Evolutionary conservation across 1,284 basidiomycete species (phyloP), one percentile per base, ranked within the genome.

Genomic region (Leccinum insolens): DNA sequence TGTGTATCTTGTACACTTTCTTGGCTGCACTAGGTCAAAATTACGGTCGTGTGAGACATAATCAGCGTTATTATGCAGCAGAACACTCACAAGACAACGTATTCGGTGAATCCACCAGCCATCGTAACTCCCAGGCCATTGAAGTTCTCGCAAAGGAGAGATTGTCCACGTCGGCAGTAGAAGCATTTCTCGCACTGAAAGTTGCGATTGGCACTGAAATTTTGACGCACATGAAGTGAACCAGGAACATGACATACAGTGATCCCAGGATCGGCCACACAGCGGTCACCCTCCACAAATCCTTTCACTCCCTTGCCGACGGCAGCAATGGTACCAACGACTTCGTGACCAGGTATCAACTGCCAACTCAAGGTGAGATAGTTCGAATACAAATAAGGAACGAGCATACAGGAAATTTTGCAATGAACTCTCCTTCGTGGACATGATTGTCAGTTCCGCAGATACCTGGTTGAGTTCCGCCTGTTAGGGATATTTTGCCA

Each of bases 321-420:
- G 49, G 87, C 83, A 39, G 86, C 86, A 66, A 95, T 81, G 8
- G 80, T 82, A 17, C 93, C 92, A 49, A 94, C 86, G 11, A 88
- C 85, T 80, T 95, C 93, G 76, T 94, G 93, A 15, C 92, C 92
- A n/a, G 91, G 92, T 64, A 94, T 89, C 65, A 93, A 84, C 88
- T 91, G 71, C 6, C 60, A 57, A 61, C 46, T 28, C 31, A n/a
- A 60, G 62, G 63, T 60, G 63, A 61, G 61, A 34, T 3, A 62
- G 39, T 63, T 22, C 20, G 14, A 57, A 67, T 34, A n/a, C 46
- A 2, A 67, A 58, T 52, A 58, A 58, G 9, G 11, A 58, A 46
- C n/a, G 52, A 22, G 14, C 64, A 37, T 65, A 88, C 88, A 39
- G 91, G 91, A 77, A 92, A 93, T 76, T 85, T 86, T 63, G 89